A percentile compares a stretch with the other conserved stretches of the same genome.
Evolutionary conservation across 1,139 yeast species (phyloP).

Genomic region (Pichia sp.): DNA sequence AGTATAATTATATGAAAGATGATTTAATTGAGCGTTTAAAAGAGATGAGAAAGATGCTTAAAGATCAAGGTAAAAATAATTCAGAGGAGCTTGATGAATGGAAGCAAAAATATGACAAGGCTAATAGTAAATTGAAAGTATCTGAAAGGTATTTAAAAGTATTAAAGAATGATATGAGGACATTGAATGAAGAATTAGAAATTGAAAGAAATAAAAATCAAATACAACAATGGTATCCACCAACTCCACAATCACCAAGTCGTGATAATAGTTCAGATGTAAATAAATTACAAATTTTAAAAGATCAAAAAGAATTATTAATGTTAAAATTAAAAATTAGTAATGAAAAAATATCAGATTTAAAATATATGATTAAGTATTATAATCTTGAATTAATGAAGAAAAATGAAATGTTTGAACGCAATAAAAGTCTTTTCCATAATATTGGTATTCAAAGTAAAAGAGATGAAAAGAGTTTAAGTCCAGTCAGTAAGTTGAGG

Average conservation of each 20-base stretch:
- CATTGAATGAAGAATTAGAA: slow-evolving; percentile 4
- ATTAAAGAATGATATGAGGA: slow-evolving; percentile 6
- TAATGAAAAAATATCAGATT: slow-evolving; percentile 38
- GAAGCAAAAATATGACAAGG: slow-evolving; percentile 16
- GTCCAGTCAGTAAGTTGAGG: slow-evolving; percentile 29
- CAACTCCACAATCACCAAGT: slow-evolving; percentile 26
- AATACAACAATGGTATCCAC: slow-evolving; percentile 17
- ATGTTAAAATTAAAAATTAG: slow-evolving; percentile 22
- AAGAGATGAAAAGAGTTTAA: neutral
- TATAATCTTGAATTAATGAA: slow-evolving; percentile 39
- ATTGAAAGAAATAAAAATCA: slow-evolving; percentile 2
- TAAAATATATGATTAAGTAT: slow-evolving; percentile 46
- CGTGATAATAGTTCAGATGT: neutral
- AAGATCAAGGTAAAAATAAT: slow-evolving; percentile 18
- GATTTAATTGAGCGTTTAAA: slow-evolving; percentile 27
- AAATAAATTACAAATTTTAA: slow-evolving; percentile 12
- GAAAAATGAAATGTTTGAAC: slow-evolving; percentile 11
- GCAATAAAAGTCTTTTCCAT: slow-evolving; percentile 8
- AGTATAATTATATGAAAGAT: slow-evolving; percentile 28
- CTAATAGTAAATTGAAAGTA: slow-evolving; percentile 14
- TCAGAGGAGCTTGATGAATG: slow-evolving; percentile 15
- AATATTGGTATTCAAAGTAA: slow-evolving; percentile 2
- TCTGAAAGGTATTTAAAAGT: slow-evolving; percentile 9
- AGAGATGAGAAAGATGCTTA: slow-evolving; percentile 17
- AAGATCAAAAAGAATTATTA: slow-evolving; percentile 22